phyloP scores from a whole-genome alignment of 1,284 basidiomycete species.

The Phlebopus sp. region DNA sequence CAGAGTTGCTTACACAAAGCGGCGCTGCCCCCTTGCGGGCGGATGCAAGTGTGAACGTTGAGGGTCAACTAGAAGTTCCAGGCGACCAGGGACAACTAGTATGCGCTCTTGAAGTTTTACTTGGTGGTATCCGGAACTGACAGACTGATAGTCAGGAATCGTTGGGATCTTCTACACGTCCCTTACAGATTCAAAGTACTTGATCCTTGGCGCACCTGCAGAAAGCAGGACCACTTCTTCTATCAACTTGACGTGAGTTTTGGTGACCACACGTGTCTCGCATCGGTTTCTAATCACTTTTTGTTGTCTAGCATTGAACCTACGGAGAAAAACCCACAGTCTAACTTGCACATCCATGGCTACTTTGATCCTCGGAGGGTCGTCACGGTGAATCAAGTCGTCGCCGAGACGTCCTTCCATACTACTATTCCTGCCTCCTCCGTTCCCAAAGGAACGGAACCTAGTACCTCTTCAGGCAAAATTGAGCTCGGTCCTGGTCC shows the following conservation, averaged over 20 bases:
- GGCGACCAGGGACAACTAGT: constrained; percentile 28
- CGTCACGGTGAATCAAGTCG: constrained; percentile 27
- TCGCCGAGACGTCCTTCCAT: constrained; percentile 22
- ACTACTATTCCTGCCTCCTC: constrained; percentile 21
- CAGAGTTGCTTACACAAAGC: constrained; percentile 25
- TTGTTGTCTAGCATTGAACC: constrained; percentile 23
- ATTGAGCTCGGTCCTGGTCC: constrained; percentile 22
- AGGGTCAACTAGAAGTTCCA: constrained; percentile 28
- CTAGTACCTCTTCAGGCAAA: constrained; percentile 12
- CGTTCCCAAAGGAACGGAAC: constrained; percentile 14
- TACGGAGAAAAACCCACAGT: constrained; percentile 24
- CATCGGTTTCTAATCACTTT: background rate
- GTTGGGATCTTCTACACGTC: constrained; percentile 32
- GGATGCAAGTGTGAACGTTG: constrained; percentile 18
- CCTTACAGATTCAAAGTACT: constrained; percentile 28
- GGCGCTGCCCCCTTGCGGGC: constrained; percentile 18
- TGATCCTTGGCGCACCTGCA: constrained; percentile 30
- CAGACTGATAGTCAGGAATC: constrained; percentile 20
- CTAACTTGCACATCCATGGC: constrained; percentile 15
- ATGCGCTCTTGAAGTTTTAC: background rate
- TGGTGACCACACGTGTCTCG: background rate
- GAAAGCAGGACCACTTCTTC: constrained; percentile 23
- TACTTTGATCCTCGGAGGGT: constrained; percentile 32
- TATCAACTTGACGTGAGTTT: constrained; percentile 24
- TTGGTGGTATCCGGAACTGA: background rate